Evolutionary conservation across 2,329 filamentous ascomycete species (phyloP).

Genomic region (Cordyceps militaris): DNA sequence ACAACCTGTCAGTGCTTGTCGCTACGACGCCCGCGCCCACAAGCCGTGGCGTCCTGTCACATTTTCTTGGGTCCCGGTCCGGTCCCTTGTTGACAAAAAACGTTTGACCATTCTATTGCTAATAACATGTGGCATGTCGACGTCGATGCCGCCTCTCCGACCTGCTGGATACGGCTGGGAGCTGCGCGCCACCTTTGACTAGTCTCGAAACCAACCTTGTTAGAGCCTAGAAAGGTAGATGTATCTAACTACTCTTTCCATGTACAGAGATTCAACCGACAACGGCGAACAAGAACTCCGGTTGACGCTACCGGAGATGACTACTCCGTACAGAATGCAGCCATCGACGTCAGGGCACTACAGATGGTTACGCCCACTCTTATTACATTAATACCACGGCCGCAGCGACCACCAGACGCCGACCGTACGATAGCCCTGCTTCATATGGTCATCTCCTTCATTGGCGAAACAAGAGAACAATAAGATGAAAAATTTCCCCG

Average conservation of each 20-base stretch:
- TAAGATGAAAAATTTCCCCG: background rate
- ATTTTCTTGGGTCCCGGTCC: background rate
- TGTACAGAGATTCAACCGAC: slow-evolving; percentile 1
- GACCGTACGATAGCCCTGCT: background rate
- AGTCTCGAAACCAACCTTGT: background rate
- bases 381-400: background rate
- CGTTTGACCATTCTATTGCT: background rate
- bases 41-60: slow-evolving; percentile 5
- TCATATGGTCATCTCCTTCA: background rate
- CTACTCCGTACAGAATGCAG: background rate
- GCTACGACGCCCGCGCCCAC: background rate
- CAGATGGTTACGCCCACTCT: background rate
- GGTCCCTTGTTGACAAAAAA: background rate
- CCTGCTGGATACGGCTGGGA: background rate
- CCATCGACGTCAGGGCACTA: background rate
- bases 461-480: background rate
- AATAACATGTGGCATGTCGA: background rate
- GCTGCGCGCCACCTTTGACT: background rate
- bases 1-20: slow-evolving; percentile 3
- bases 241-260: too few relatives aligned
- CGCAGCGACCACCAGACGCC: background rate
- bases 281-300: background rate
- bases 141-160: background rate
- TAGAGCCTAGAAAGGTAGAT: too few relatives aligned
- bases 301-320: slow-evolving; percentile 12